Evolutionary conservation across 257 asterid species (phyloP).

Genomic region (Nicotiana paniculata): DNA sequence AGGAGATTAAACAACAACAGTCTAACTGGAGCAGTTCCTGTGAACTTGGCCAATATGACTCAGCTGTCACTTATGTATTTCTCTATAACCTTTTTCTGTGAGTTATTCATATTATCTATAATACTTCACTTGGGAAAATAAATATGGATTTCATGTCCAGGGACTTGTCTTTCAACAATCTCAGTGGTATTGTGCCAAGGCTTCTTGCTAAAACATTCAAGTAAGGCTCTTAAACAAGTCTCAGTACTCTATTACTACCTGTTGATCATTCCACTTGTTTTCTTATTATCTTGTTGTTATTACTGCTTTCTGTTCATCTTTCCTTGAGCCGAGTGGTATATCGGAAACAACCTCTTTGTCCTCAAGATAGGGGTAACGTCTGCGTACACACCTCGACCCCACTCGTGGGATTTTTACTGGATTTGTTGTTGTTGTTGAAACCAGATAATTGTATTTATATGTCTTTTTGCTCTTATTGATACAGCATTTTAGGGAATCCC

Average conservation of each 20-base stretch:
- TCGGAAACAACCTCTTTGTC: no score
- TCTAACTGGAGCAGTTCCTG: conserved; percentile 65
- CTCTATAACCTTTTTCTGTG: conserved; percentile 14
- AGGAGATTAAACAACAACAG: conserved; percentile 90
- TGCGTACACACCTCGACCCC: no score
- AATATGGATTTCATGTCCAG: conserved; percentile 25
- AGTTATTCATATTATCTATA: not conserved
- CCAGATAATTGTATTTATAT: not conserved
- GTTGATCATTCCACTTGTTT: no score
- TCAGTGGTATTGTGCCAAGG: conserved; percentile 82
- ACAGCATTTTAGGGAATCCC: conserved; percentile 80
- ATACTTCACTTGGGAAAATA: not conserved
- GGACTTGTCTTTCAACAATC: conserved; percentile 88
- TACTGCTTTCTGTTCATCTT: no score
- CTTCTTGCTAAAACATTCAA: conserved; percentile 75
- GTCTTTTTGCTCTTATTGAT: not conserved
- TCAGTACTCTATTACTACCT: not conserved
- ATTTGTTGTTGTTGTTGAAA: no score
- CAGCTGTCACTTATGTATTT: conserved; percentile 65
- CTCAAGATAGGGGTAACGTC: no score
- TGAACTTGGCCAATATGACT: conserved; percentile 62
- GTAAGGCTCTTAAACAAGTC: conserved; percentile 28
- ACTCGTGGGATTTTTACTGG: no score
- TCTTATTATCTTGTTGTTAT: no score
- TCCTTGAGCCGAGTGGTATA: no score